Conservation (phyloP, 2,329 filamentous ascomycete genomes). For the Trichophyton rubrum region DNA sequence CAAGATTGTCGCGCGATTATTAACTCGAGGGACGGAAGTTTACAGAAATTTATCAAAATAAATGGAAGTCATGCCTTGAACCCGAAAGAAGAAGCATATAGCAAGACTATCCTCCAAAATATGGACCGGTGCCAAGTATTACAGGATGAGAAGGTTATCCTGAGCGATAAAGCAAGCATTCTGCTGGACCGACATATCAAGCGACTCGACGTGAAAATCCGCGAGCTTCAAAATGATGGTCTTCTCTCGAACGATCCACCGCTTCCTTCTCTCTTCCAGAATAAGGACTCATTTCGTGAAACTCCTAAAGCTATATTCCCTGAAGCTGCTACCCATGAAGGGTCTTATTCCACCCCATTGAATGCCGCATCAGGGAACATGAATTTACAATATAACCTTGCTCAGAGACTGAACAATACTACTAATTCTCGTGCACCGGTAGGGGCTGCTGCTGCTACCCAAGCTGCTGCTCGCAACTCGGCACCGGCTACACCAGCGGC, state of each 20-base stretch:
- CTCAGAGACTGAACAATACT: constrained; percentile 38
- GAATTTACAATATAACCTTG: constrained; percentile 40
- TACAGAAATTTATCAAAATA: constrained; percentile 54
- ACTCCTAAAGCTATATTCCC: constrained; percentile 38
- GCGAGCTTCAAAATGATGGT: constrained; percentile 47
- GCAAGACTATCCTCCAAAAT: constrained; percentile 44
- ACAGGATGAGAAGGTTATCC: constrained; percentile 50
- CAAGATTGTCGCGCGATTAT: constrained; percentile 46
- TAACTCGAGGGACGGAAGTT: constrained; percentile 44
- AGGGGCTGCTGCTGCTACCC: constrained; percentile 30
- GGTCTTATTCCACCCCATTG: constrained; percentile 35
- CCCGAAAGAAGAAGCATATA: constrained; percentile 51
- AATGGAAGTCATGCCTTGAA: constrained; percentile 50
- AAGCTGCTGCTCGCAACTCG: constrained; percentile 29
- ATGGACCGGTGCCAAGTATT: constrained; percentile 45
- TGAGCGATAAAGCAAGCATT: constrained; percentile 48
- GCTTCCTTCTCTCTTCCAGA: constrained; percentile 45
- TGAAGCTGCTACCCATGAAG: constrained; percentile 33
- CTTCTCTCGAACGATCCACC: constrained; percentile 47
- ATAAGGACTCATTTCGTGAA: constrained; percentile 31
- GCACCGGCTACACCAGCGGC: constrained; percentile 30
- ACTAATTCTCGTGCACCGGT: constrained; percentile 20
- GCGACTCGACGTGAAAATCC: constrained; percentile 49
- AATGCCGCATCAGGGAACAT: constrained; percentile 45
- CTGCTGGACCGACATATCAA: constrained; percentile 53